These are phyloP conservation scores for Breynia disticha DNA, from an alignment of 441 rosid genomes.

Conservation along the genomic window DNA sequence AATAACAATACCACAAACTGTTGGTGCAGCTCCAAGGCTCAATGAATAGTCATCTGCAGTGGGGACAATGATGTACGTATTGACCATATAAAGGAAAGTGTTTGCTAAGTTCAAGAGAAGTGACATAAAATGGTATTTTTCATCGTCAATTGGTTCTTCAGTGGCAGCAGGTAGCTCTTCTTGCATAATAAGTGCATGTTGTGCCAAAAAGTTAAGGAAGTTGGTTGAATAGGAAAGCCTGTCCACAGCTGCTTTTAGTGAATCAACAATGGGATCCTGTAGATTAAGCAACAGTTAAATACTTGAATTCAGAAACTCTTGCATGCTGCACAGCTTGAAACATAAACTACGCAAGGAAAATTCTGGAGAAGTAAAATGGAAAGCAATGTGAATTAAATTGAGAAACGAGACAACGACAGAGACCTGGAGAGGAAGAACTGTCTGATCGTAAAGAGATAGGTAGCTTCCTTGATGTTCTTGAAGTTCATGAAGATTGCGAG, in stretches of 20 bases:
- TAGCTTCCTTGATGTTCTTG: slow-evolving; percentile 95
- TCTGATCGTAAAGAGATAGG: slow-evolving; percentile 85
- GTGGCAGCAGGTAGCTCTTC: slow-evolving; percentile 78
- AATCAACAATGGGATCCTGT: slow-evolving; percentile 86
- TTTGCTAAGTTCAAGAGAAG: slow-evolving; percentile 71
- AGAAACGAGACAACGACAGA: slow-evolving; percentile 11
- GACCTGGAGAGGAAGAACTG: slow-evolving; percentile 81
- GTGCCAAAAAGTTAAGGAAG: slow-evolving; percentile 83
- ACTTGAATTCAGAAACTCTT: slow-evolving; percentile 5
- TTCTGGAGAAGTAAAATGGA: background rate
- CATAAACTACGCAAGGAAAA: background rate
- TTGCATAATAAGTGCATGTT: slow-evolving; percentile 95
- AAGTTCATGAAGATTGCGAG: slow-evolving; percentile 97
- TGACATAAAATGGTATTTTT: slow-evolving; percentile 72
- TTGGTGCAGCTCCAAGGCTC: slow-evolving; percentile 98
- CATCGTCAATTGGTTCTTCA: slow-evolving; percentile 58
- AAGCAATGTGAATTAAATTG: background rate
- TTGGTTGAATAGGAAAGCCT: slow-evolving; percentile 73
- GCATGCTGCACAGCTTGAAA: slow-evolving; percentile 3
- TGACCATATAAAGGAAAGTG: slow-evolving; percentile 97
- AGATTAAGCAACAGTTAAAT: slow-evolving; percentile 9
- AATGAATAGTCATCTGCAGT: slow-evolving; percentile 92
- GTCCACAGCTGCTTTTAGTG: slow-evolving; percentile 78
- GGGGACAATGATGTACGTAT: slow-evolving; percentile 93
- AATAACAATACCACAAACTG: slow-evolving; percentile 95